These are phyloP conservation scores for Firmiana major DNA, from an alignment of 345 rosid genomes.

Conservation along the genomic window DNA sequence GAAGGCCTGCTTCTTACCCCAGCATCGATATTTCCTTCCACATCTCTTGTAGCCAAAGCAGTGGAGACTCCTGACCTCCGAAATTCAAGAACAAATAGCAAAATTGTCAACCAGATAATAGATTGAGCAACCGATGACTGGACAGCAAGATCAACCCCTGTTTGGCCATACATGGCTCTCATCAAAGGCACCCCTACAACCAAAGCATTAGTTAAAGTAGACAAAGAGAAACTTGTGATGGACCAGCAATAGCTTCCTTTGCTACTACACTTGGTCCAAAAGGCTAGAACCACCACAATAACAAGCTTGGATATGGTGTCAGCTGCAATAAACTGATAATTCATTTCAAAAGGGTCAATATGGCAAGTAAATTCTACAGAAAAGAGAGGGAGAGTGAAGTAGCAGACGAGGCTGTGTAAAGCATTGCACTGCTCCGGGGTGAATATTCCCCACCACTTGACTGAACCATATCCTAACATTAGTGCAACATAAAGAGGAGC, in stretches of 20 bases:
- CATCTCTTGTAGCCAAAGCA: conserved; percentile 21
- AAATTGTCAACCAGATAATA: conserved; percentile 67
- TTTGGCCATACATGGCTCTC: conserved; percentile 69
- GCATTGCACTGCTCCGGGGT: conserved; percentile 73
- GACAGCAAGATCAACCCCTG: conserved; percentile 71
- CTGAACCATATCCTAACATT: conserved; percentile 77
- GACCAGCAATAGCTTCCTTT: conserved; percentile 77
- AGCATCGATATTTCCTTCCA: conserved; percentile 26
- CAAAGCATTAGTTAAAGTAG: conserved; percentile 61
- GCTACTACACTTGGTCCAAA: conserved; percentile 63
- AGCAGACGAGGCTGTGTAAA: conserved; percentile 69
- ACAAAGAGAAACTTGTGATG: conserved; percentile 71
- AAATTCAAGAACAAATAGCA: conserved; percentile 64
- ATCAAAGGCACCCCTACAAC: conserved; percentile 73
- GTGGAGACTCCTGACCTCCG: conserved; percentile 29
- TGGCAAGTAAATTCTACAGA: conserved; percentile 68
- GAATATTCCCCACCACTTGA: conserved; percentile 83
- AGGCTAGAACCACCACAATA: conserved; percentile 44
- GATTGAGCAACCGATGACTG: conserved; percentile 66
- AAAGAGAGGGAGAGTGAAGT: conserved; percentile 80
- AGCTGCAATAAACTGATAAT: conserved; percentile 53
- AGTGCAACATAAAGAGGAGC: conserved; percentile 78
- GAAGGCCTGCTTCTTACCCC: conserved; percentile 25
- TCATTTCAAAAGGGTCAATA: conserved; percentile 72
- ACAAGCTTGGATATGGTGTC: conserved; percentile 67